Evolutionary conservation across 2,329 filamentous ascomycete species (phyloP).

Genomic region (Epichloe sp.): DNA sequence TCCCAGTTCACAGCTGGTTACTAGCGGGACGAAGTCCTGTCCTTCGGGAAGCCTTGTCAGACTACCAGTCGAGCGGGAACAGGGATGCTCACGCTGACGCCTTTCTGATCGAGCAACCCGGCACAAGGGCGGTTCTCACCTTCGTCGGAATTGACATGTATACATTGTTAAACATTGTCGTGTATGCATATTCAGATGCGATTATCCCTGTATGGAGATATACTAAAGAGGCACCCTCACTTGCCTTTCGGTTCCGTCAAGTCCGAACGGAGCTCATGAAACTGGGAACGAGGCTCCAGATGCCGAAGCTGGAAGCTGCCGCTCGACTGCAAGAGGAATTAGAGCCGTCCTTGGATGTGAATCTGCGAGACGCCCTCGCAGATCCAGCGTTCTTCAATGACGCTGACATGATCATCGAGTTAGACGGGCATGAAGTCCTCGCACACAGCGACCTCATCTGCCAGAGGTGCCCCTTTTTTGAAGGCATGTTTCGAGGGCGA

Average conservation of each 20-base stretch:
- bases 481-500: slow-evolving; percentile 79
- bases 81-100: slow-evolving; percentile 13
- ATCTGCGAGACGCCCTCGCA: slow-evolving; percentile 57
- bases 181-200: slow-evolving; percentile 71
- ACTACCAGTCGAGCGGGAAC: slow-evolving; percentile 30
- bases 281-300: slow-evolving; percentile 56
- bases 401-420: slow-evolving; percentile 65
- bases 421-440: slow-evolving; percentile 57
- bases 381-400: slow-evolving; percentile 63
- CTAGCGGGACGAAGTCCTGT: slow-evolving; percentile 60
- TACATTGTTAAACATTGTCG: slow-evolving; percentile 63
- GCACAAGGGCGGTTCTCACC: slow-evolving; percentile 43
- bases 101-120: slow-evolving; percentile 22
- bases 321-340: slow-evolving; percentile 62
- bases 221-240: slow-evolving; percentile 48
- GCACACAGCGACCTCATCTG: slow-evolving; percentile 73
- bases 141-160: slow-evolving; percentile 63
- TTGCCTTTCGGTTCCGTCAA: slow-evolving; percentile 64
- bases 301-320: slow-evolving; percentile 61
- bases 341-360: slow-evolving; percentile 48
- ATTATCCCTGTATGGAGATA: slow-evolving; percentile 81
- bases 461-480: slow-evolving; percentile 81
- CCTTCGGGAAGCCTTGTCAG: slow-evolving; percentile 47
- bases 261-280: slow-evolving; percentile 81
- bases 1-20: slow-evolving; percentile 77